phyloP scores from a whole-genome alignment of 495 filamentous ascomycete species.

The Annulohypoxylon maeteangense region DNA sequence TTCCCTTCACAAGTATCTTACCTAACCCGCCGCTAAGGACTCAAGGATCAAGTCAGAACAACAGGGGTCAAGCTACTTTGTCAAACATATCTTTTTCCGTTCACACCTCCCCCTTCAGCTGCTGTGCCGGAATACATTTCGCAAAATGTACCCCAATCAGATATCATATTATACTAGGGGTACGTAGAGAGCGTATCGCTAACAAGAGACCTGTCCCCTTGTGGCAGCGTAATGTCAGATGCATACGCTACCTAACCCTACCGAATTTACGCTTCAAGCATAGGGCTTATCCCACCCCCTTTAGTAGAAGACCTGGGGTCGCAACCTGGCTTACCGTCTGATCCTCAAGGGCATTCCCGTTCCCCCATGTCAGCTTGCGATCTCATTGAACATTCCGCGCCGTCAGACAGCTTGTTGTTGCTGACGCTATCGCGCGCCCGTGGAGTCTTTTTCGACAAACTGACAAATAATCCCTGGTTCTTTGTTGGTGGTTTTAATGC shows the following conservation, averaged over 20 bases:
- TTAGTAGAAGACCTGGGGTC: conserved; percentile 30
- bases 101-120: conserved; percentile 28
- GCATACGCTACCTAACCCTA: conserved; percentile 30
- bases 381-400: conserved; percentile 20
- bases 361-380: conserved; percentile 29
- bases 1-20: conserved; percentile 33
- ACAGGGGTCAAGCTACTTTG: conserved; percentile 16
- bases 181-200: neutral
- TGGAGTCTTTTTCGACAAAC: conserved; percentile 7
- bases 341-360: conserved; percentile 36
- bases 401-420: neutral
- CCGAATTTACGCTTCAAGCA: conserved; percentile 29
- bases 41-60: conserved; percentile 21
- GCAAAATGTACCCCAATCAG: conserved; percentile 36
- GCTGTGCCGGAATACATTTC: conserved; percentile 13
- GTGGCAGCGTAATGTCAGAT: conserved; percentile 30
- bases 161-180: conserved; percentile 18
- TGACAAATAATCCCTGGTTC: neutral
- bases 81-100: conserved; percentile 18
- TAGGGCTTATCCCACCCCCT: conserved; percentile 40
- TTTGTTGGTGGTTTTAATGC: neutral
- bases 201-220: conserved; percentile 13
- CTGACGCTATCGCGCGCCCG: conserved; percentile 28
- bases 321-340: conserved; percentile 38
- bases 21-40: conserved; percentile 43